Evolutionary conservation across 2,329 filamentous ascomycete genomes (phyloP).

Genomic region (Aspergillus felis): DNA sequence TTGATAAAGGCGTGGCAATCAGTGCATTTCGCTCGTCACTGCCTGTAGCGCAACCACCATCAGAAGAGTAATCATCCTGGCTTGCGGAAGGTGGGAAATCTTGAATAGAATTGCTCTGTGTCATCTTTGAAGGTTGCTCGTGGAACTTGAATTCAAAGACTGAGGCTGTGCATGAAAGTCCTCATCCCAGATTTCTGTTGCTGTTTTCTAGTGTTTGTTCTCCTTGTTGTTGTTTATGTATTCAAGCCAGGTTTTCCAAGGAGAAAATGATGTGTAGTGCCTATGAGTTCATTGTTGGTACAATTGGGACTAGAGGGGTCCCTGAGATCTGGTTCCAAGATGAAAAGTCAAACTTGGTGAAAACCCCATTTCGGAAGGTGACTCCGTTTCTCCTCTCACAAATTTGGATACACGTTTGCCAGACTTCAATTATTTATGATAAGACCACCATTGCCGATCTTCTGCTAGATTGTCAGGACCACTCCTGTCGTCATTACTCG

Average conservation of each 20-base stretch:
- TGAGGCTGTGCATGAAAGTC: not conserved
- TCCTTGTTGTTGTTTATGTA: not conserved
- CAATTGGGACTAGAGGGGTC: not conserved
- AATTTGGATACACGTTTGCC: not conserved
- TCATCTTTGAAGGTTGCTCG: not conserved
- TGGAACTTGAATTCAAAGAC: not conserved
- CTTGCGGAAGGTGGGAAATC: not conserved
- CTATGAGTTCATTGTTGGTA: not conserved
- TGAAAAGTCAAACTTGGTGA: not conserved
- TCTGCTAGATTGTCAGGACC: not conserved
- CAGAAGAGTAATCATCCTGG: not conserved
- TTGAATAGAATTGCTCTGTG: not conserved
- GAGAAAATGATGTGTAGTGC: not conserved
- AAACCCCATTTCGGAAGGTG: not conserved
- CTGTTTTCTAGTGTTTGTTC: not conserved
- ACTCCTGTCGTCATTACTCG: not conserved
- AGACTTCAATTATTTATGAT: not conserved
- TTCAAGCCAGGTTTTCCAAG: no score
- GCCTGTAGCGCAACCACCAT: not conserved
- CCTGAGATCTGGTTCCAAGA: not conserved
- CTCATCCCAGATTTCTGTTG: not conserved
- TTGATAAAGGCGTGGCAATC: not conserved
- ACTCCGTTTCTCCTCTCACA: not conserved
- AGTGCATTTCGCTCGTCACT: conserved; percentile 5
- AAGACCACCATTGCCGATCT: not conserved